Conservation (phyloP, 352 stramenopile genomes). For the Phytophthora pini region DNA sequence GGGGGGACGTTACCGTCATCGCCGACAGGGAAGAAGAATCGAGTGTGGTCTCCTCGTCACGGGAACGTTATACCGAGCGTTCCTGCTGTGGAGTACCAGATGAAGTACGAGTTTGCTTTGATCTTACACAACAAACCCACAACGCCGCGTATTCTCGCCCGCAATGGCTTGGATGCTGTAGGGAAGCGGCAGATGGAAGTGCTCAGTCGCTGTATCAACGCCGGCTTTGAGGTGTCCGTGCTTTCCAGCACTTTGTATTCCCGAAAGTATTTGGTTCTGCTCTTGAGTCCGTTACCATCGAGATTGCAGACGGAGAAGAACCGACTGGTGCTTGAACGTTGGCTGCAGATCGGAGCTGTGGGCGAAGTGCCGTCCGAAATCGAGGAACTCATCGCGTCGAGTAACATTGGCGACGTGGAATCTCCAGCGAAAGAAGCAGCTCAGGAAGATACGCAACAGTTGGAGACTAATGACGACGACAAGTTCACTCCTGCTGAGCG, state of each 20-base stretch:
- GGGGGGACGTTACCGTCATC: slow-evolving; percentile 41
- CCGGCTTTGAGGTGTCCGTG: slow-evolving; percentile 78
- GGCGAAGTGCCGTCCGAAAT: slow-evolving; percentile 88
- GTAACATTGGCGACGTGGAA: slow-evolving; percentile 63
- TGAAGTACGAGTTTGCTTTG: slow-evolving; percentile 88
- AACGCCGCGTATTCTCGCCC: slow-evolving; percentile 72
- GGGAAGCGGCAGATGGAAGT: slow-evolving; percentile 82
- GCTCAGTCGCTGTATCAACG: slow-evolving; percentile 75
- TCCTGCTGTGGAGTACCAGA: slow-evolving; percentile 56
- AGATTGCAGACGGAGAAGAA: slow-evolving; percentile 84
- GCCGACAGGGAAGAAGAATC: slow-evolving; percentile 52
- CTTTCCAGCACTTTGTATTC: slow-evolving; percentile 84
- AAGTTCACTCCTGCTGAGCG: slow-evolving; percentile 87
- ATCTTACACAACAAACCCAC: slow-evolving; percentile 87
- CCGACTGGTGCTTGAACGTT: slow-evolving; percentile 80
- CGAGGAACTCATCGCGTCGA: slow-evolving; percentile 84
- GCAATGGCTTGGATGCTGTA: slow-evolving; percentile 75
- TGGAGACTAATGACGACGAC: slow-evolving; percentile 49
- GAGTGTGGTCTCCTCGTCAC: slow-evolving; percentile 78
- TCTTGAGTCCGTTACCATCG: slow-evolving; percentile 65
- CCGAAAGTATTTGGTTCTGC: slow-evolving; percentile 82
- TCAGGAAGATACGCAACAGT: slow-evolving; percentile 35
- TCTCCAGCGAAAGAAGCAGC: slow-evolving; percentile 18
- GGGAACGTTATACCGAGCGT: slow-evolving; percentile 44
- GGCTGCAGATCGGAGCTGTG: slow-evolving; percentile 86